Conservation (phyloP, 345 rosid species). For the Lagerstroemia speciosa region DNA sequence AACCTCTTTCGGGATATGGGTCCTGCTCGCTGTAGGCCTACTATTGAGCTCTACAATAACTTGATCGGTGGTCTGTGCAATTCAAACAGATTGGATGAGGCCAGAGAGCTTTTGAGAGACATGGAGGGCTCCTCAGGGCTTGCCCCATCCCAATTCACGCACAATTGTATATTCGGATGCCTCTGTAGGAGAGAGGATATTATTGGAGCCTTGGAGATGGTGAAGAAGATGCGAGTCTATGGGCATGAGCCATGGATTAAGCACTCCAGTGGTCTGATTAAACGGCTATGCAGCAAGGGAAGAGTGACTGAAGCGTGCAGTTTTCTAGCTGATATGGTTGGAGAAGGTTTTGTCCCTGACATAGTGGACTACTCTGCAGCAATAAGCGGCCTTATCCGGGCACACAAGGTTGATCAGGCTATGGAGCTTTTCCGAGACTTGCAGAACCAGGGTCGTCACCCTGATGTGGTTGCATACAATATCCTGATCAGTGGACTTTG, state of each 20-base stretch:
- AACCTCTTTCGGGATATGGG: conserved; percentile 46
- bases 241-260: conserved; percentile 82
- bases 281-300: conserved; percentile 43
- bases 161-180: conserved; percentile 60
- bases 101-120: conserved; percentile 40
- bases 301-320: conserved; percentile 50
- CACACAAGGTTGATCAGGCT: conserved; percentile 46
- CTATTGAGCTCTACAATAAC: conserved; percentile 41
- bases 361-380: conserved; percentile 74
- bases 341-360: conserved; percentile 71
- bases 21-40: conserved; percentile 30
- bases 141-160: conserved; percentile 58
- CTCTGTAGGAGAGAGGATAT: conserved; percentile 52
- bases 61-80: conserved; percentile 54
- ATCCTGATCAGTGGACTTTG: conserved; percentile 65
- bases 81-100: conserved; percentile 56
- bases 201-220: conserved; percentile 45
- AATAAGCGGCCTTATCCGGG: conserved; percentile 51
- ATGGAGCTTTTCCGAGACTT: conserved; percentile 53
- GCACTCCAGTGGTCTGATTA: conserved; percentile 57
- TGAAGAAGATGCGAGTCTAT: conserved; percentile 59
- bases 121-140: conserved; percentile 48
- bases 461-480: conserved; percentile 78
- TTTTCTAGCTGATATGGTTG: conserved; percentile 50
- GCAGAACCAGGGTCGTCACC: conserved; percentile 47